Percentiles rank a stretch among this genome's conserved stretches.
phyloP scores from a whole-genome alignment of 345 rosid genomes.

The Turnera subulata region DNA sequence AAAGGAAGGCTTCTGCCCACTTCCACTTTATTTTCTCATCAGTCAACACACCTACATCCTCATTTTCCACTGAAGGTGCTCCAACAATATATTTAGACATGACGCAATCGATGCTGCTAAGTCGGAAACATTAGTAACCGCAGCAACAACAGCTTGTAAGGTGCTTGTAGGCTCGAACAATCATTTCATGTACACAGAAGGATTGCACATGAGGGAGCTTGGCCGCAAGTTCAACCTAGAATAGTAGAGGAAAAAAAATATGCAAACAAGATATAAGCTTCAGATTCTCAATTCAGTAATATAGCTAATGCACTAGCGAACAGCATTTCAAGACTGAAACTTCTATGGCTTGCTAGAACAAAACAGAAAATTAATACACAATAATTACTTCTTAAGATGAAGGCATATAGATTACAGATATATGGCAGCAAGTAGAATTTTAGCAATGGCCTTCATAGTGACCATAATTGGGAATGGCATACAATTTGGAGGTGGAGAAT shows the following conservation, averaged over 20 bases:
- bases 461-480: no score
- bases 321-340: conserved; percentile 7
- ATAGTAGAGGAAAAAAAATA: background rate
- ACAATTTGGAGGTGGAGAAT: no score
- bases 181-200: conserved; percentile 35
- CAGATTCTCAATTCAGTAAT: conserved; percentile 3
- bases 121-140: conserved; percentile 13
- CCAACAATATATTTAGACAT: conserved; percentile 25
- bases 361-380: no score
- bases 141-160: conserved; percentile 28
- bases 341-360: no score
- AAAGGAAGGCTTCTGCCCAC: conserved; percentile 31
- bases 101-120: conserved; percentile 26
- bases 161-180: conserved; percentile 32
- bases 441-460: no score
- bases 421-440: no score
- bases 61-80: conserved; percentile 23
- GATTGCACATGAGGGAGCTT: conserved; percentile 34
- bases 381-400: no score
- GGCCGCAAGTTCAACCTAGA: conserved; percentile 32
- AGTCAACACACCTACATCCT: conserved; percentile 13
- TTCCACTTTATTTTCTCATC: conserved; percentile 29
- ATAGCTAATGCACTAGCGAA: background rate
- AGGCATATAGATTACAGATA: no score
- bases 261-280: background rate